phyloP scores from a whole-genome alignment of 2,329 filamentous ascomycete species.

The Fusarium neocosmosporiellum region DNA sequence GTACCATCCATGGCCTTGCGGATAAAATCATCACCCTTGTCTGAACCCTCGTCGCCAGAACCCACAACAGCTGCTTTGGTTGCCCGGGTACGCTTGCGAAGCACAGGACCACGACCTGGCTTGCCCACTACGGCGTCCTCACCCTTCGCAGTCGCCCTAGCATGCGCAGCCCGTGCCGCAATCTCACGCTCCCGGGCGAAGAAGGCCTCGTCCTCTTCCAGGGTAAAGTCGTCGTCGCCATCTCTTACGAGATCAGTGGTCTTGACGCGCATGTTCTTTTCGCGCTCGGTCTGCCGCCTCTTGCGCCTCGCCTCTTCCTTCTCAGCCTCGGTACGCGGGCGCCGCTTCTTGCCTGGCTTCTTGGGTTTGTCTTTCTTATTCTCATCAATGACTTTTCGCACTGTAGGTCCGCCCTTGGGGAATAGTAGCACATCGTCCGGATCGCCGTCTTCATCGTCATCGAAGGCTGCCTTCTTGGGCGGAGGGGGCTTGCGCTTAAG shows the following conservation, averaged over 20 bases:
- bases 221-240: slow-evolving; percentile 91
- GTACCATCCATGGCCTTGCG: slow-evolving; percentile 40
- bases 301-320: slow-evolving; percentile 72
- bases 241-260: slow-evolving; percentile 83
- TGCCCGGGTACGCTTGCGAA: slow-evolving; percentile 42
- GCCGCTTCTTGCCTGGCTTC: slow-evolving; percentile 55
- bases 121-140: background rate
- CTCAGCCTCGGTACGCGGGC: slow-evolving; percentile 68
- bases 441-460: slow-evolving; percentile 74
- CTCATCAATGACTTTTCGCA: slow-evolving; percentile 63
- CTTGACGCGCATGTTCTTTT: slow-evolving; percentile 87
- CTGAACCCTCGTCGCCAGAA: slow-evolving; percentile 9
- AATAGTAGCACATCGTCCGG: slow-evolving; percentile 69
- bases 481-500: slow-evolving; percentile 76
- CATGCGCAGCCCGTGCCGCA: slow-evolving; percentile 63
- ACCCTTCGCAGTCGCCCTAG: slow-evolving; percentile 42
- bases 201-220: slow-evolving; percentile 76
- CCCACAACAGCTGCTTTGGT: background rate
- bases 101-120: slow-evolving; percentile 6
- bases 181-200: slow-evolving; percentile 76
- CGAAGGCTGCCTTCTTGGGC: slow-evolving; percentile 71
- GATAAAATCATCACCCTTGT: slow-evolving; percentile 41
- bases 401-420: slow-evolving; percentile 73
- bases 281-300: slow-evolving; percentile 67
- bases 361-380: slow-evolving; percentile 63